phyloP scores from a whole-genome alignment of 169 alveolate genomes.

The Cryptosporidium parvum region DNA sequence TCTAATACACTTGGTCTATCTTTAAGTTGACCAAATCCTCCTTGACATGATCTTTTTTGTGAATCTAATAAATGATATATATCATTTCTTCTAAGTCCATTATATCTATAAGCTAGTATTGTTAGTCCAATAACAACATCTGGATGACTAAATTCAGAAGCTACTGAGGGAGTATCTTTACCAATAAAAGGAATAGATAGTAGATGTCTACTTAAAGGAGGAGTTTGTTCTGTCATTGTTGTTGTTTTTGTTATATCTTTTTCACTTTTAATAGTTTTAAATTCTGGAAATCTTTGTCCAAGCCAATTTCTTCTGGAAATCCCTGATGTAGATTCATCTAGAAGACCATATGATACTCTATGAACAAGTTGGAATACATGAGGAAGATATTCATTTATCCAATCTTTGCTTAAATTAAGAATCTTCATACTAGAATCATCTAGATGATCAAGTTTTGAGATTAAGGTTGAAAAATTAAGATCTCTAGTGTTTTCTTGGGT shows the following conservation, averaged over 20 bases:
- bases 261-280: background rate
- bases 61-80: constrained; percentile 78
- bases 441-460: constrained; percentile 60
- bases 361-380: constrained; percentile 86
- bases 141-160: constrained; percentile 93
- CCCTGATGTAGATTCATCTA: constrained; percentile 42
- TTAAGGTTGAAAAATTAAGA: background rate
- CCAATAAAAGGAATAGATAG: constrained; percentile 94
- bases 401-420: constrained; percentile 85
- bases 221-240: background rate
- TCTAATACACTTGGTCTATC: constrained; percentile 58
- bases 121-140: constrained; percentile 92
- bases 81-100: constrained; percentile 90
- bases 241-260: too few relatives aligned
- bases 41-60: constrained; percentile 48
- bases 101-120: constrained; percentile 87
- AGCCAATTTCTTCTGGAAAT: constrained; percentile 30
- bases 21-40: constrained; percentile 50
- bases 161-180: constrained; percentile 91
- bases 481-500: background rate
- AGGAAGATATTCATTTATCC: constrained; percentile 90
- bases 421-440: constrained; percentile 81
- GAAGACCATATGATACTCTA: constrained; percentile 73
- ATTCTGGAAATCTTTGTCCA: background rate
- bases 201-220: constrained; percentile 82